These are phyloP conservation scores for Rhizopus microsporus DNA, from an alignment of 371 early-diverging fungal species.

Conservation along the genomic window DNA sequence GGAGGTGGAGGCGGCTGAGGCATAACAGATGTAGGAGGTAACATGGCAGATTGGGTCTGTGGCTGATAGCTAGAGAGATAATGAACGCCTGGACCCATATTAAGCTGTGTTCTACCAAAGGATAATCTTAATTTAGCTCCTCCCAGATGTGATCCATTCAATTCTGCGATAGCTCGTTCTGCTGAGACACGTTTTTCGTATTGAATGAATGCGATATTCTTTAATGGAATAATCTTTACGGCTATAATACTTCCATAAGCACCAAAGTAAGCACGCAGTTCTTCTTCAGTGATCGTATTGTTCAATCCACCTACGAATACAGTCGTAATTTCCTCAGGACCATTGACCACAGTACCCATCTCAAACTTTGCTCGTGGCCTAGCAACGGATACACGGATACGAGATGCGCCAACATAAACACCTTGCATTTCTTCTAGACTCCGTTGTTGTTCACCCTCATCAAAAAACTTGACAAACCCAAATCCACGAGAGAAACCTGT, in stretches of 20 bases:
- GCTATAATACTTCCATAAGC: conserved; percentile 81
- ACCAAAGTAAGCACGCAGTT: conserved; percentile 26
- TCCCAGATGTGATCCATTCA: conserved; percentile 78
- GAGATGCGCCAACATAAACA: conserved; percentile 67
- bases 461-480: conserved; percentile 83
- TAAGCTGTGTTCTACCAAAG: conserved; percentile 77
- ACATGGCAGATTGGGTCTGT: not conserved
- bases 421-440: conserved; percentile 84
- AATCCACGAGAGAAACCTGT: conserved; percentile 78
- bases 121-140: conserved; percentile 77
- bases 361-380: conserved; percentile 71
- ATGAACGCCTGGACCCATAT: conserved; percentile 4
- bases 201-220: conserved; percentile 88
- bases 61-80: not conserved
- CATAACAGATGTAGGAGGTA: not conserved
- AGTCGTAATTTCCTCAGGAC: conserved; percentile 78
- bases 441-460: conserved; percentile 72
- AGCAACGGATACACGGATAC: conserved; percentile 84
- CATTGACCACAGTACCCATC: conserved; percentile 21
- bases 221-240: conserved; percentile 85
- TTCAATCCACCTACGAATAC: conserved; percentile 60
- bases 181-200: conserved; percentile 74
- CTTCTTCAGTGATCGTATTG: conserved; percentile 34
- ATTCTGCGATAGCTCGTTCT: conserved; percentile 76
- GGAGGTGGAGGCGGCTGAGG: conserved; percentile 6